These are phyloP conservation scores for Ganoderma multipileum DNA, from an alignment of 1,284 basidiomycete species.

Conservation along the genomic window DNA sequence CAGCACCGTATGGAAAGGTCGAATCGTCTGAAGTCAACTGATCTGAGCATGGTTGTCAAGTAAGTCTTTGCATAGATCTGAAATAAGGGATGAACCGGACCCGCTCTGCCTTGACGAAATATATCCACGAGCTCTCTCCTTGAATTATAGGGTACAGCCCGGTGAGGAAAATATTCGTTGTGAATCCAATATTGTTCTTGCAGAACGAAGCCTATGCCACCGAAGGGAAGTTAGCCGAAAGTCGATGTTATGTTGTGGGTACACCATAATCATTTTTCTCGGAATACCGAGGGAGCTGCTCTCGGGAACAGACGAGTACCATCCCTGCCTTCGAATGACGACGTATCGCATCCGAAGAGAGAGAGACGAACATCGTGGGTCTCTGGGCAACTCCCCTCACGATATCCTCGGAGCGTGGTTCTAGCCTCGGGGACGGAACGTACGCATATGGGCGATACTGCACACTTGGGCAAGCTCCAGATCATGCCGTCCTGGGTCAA, in stretches of 20 bases:
- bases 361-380: neutral
- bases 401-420: neutral
- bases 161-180: constrained; percentile 40
- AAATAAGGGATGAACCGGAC: constrained; percentile 19
- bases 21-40: constrained; percentile 36
- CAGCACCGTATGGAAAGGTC: constrained; percentile 35
- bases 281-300: neutral
- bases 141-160: constrained; percentile 13
- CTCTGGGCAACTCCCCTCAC: neutral
- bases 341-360: neutral
- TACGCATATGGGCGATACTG: constrained; percentile 36
- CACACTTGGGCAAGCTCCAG: constrained; percentile 31
- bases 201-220: constrained; percentile 29
- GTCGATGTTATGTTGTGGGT: neutral
- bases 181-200: constrained; percentile 42
- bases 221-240: neutral
- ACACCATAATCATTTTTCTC: neutral
- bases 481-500: constrained; percentile 25
- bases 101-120: constrained; percentile 33
- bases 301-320: neutral
- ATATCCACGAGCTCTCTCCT: constrained; percentile 30
- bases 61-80: neutral
- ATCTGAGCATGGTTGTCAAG: constrained; percentile 25
- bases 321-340: neutral
- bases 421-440: constrained; percentile 9